These are phyloP conservation scores for Pleurotus pulmonarius DNA, from an alignment of 768 basidiomycete genomes.

Conservation along the genomic window DNA sequence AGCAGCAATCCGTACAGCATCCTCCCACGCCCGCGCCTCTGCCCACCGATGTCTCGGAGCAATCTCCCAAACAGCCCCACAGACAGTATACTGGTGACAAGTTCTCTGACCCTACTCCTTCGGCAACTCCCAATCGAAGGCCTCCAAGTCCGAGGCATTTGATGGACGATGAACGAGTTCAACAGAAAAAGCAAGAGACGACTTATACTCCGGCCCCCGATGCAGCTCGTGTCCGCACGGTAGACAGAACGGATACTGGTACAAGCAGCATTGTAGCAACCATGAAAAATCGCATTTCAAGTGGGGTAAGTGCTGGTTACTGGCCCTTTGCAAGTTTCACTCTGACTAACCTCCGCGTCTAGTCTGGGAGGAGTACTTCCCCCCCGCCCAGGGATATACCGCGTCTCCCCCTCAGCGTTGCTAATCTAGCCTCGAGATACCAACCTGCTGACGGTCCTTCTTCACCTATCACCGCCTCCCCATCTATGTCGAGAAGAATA, in stretches of 20 bases:
- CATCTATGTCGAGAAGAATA: slow-evolving; percentile 22
- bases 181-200: neutral
- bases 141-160: neutral
- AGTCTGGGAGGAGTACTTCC: slow-evolving; percentile 46
- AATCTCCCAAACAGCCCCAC: neutral
- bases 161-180: neutral
- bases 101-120: neutral
- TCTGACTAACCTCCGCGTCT: neutral
- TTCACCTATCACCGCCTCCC: slow-evolving; percentile 36
- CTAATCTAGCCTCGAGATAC: slow-evolving; percentile 61
- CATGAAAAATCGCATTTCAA: slow-evolving; percentile 62
- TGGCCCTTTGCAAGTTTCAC: too few relatives aligned
- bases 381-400: slow-evolving; percentile 61
- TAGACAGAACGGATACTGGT: slow-evolving; percentile 52
- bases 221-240: slow-evolving; percentile 4
- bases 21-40: neutral
- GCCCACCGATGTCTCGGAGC: neutral
- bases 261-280: slow-evolving; percentile 61
- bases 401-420: slow-evolving; percentile 60
- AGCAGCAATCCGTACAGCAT: neutral
- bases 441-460: slow-evolving; percentile 38
- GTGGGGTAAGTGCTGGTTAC: slow-evolving; percentile 37
- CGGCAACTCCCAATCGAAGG: neutral
- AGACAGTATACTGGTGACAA: neutral
- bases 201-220: neutral